Evolutionary conservation across 2,329 filamentous ascomycete genomes (phyloP), one percentile per base, ranked within the genome.

Genomic region (Cryoendolithus antarcticus): DNA sequence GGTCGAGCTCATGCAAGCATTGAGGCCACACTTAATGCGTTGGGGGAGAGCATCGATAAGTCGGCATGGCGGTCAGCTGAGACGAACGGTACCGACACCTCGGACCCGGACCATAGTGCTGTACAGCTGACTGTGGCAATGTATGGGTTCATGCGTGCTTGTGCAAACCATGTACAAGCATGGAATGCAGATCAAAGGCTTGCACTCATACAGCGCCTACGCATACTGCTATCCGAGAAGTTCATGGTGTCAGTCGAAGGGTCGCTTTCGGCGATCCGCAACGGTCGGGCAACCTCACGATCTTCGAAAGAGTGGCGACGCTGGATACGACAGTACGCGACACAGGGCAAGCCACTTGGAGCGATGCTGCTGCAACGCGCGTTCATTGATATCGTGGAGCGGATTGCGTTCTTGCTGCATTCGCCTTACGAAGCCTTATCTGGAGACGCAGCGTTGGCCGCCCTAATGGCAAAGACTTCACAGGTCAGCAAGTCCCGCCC

Each of bases 321-420:
- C 47, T 86, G 85, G 60, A 66, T 85, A 41, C 82, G 81, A 33
- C 82, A 88, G 44, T 98, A 96, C 62, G 77, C 84, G 21, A 74
- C 78, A 10, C 72, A 76, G 42, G 83, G 83, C 7, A 75, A 85
- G 12, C 89, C 93, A 1, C 65, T 98, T 32, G 86, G 91, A 7
- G 86, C 88, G 8, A 91, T 95, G 80, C 71, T 96, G 4, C 63
- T 98, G 12, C 86, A 94, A 57, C 77, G 85, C 53, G 86, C 81
- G 46, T 93, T 93, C 57, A 86, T 93, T 71, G 80, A 77, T 60
- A 74, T 96, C 27, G 70, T 95, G 9, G 80, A 59, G 40, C 44
- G 54, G 19, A 54, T 46, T 32, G 47, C 52, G 6, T 32, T 48
- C 11, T 45, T 52, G 7, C 40, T 59, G 11, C 38, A 57, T 9